Conservation (phyloP, 257 asterid species). For the Solanum habrochaites region DNA sequence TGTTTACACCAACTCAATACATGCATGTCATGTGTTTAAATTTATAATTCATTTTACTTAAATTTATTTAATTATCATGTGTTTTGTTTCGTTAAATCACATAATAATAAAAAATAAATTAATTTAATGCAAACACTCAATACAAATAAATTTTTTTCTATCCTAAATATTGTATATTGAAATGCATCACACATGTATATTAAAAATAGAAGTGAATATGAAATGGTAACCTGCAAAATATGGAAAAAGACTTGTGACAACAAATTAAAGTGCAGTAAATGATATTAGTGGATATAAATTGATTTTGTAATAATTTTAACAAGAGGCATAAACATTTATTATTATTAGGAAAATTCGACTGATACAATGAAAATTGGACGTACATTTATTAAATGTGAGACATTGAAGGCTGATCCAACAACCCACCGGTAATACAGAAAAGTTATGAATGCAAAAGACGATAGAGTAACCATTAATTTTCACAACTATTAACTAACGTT, state of each 20-base stretch:
- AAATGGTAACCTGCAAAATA: not conserved
- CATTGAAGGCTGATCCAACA: slow-evolving; percentile 47
- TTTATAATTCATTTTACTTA: no score
- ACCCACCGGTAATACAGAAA: slow-evolving; percentile 33
- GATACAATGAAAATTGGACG: not conserved
- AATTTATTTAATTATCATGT: no score
- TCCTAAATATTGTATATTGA: no score
- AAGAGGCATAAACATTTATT: slow-evolving; percentile 13
- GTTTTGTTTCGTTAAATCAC: no score
- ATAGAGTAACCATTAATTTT: not conserved
- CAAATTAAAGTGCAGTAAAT: not conserved
- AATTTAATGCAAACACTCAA: no score
- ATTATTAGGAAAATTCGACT: not conserved
- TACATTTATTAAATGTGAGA: not conserved
- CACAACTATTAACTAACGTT: slow-evolving; percentile 2
- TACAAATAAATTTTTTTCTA: no score
- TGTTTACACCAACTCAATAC: no score
- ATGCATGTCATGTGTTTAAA: no score
- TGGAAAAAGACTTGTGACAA: not conserved
- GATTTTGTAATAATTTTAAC: slow-evolving; percentile 6
- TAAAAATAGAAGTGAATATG: not conserved
- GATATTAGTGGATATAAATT: not conserved
- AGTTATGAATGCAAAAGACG: not conserved
- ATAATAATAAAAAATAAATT: no score
- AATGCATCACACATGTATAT: no score